Evolutionary conservation across 371 early-diverging fungal species (phyloP).

Genomic region (Choanephora cucurbitarum): DNA sequence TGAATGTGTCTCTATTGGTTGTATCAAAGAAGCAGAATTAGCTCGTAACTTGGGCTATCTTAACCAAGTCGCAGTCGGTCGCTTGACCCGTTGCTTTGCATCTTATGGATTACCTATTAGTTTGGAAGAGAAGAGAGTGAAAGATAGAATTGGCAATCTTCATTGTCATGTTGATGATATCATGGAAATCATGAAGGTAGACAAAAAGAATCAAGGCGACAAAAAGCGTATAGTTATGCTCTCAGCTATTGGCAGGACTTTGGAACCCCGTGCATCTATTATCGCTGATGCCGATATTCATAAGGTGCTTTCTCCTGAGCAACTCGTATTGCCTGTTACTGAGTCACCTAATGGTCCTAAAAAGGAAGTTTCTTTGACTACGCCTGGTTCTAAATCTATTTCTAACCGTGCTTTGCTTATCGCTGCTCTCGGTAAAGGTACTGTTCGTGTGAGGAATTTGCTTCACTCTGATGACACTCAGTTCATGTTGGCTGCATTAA

Average conservation of each 20-base stretch:
- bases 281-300: constrained; percentile 84
- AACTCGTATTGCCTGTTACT: constrained; percentile 69
- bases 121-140: constrained; percentile 78
- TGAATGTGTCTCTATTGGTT: constrained; percentile 95
- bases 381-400: constrained; percentile 96
- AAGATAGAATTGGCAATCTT: constrained; percentile 63
- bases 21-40: constrained; percentile 94
- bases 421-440: constrained; percentile 89
- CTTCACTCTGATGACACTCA: constrained; percentile 98
- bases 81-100: constrained; percentile 84
- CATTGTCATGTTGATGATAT: constrained; percentile 78
- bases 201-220: constrained; percentile 95
- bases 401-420: constrained; percentile 94
- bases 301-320: constrained; percentile 80
- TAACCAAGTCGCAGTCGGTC: constrained; percentile 86
- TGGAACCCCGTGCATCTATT: constrained; percentile 80
- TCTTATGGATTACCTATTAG: constrained; percentile 88
- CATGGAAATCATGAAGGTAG: constrained; percentile 90
- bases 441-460: constrained; percentile 82
- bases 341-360: constrained; percentile 47
- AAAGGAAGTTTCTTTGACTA: constrained; percentile 63
- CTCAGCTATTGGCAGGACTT: constrained; percentile 79
- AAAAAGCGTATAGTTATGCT: constrained; percentile 94
- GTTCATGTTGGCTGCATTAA: constrained; percentile 92
- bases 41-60: constrained; percentile 87